These are phyloP conservation scores for Boletus barrowsii DNA, from an alignment of 768 basidiomycete species.

Conservation along the genomic window DNA sequence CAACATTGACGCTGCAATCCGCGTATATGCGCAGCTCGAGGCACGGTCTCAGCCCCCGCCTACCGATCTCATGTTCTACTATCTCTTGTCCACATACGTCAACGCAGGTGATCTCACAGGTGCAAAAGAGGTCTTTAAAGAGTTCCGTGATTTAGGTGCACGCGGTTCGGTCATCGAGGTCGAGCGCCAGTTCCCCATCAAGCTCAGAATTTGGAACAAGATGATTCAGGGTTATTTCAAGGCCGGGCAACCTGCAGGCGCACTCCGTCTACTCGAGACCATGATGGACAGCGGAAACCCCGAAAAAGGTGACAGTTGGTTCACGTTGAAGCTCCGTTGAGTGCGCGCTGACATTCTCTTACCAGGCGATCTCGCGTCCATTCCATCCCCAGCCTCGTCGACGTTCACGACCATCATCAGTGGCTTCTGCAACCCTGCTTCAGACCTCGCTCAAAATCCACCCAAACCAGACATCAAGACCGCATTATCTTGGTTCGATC, in stretches of 20 bases:
- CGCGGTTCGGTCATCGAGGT: conserved; percentile 29
- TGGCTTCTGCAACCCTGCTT: conserved; percentile 57
- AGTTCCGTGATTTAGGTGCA: conserved; percentile 47
- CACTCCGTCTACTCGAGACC: conserved; percentile 60
- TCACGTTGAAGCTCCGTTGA: neutral
- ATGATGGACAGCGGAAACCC: conserved; percentile 55
- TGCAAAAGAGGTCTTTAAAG: conserved; percentile 59
- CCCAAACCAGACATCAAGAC: conserved; percentile 48
- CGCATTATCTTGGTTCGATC: conserved; percentile 70
- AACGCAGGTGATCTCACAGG: conserved; percentile 47
- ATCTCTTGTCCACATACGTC: conserved; percentile 59
- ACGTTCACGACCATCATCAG: conserved; percentile 64
- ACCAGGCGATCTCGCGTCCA: conserved; percentile 30
- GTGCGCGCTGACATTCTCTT: neutral
- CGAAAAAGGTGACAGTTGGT: conserved; percentile 12
- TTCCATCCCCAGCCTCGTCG: conserved; percentile 56
- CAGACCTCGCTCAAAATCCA: neutral
- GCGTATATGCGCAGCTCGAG: conserved; percentile 64
- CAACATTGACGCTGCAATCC: conserved; percentile 58
- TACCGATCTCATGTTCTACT: conserved; percentile 41
- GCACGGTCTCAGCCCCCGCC: conserved; percentile 30
- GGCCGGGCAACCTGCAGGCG: conserved; percentile 58
- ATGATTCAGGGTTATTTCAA: conserved; percentile 78
- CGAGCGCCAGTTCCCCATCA: conserved; percentile 27
- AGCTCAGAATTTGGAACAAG: conserved; percentile 62